phyloP scores from a whole-genome alignment of 2,329 filamentous ascomycete species.

The Aspergillus hiratsukae region DNA sequence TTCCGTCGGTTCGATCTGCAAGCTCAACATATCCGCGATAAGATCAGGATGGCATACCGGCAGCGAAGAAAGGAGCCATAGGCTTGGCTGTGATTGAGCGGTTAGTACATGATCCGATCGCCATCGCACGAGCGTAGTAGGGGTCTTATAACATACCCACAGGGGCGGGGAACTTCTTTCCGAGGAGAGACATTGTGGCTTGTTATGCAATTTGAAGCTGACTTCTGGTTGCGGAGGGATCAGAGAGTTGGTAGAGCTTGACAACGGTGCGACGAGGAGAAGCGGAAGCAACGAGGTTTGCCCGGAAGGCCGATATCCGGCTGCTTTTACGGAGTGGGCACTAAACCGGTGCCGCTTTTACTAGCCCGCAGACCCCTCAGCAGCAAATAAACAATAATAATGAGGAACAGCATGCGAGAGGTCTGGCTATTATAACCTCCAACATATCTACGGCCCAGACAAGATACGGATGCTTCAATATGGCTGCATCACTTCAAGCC shows the following conservation, averaged over 20 bases:
- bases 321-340: slow-evolving; percentile 19
- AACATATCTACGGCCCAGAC: not conserved
- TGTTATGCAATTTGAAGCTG: slow-evolving; percentile 27
- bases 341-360: slow-evolving; percentile 27
- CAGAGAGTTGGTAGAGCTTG: slow-evolving; percentile 23
- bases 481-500: slow-evolving; percentile 50
- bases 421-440: not conserved
- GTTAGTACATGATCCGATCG: slow-evolving; percentile 24
- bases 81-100: slow-evolving; percentile 64
- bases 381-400: slow-evolving; percentile 27
- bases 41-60: slow-evolving; percentile 63
- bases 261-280: slow-evolving; percentile 26
- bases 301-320: slow-evolving; percentile 26
- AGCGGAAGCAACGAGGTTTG: slow-evolving; percentile 37
- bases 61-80: slow-evolving; percentile 88
- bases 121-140: slow-evolving; percentile 1
- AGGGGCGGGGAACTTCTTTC: slow-evolving; percentile 78
- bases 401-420: slow-evolving; percentile 1
- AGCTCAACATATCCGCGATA: not conserved
- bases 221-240: slow-evolving; percentile 21
- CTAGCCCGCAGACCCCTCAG: slow-evolving; percentile 16
- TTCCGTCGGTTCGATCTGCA: not conserved
- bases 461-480: slow-evolving; percentile 13
- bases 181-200: slow-evolving; percentile 70
- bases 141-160: slow-evolving; percentile 57